These are phyloP conservation scores for Populus hybrid DNA, from an alignment of 441 rosid genomes.

Conservation along the genomic window DNA sequence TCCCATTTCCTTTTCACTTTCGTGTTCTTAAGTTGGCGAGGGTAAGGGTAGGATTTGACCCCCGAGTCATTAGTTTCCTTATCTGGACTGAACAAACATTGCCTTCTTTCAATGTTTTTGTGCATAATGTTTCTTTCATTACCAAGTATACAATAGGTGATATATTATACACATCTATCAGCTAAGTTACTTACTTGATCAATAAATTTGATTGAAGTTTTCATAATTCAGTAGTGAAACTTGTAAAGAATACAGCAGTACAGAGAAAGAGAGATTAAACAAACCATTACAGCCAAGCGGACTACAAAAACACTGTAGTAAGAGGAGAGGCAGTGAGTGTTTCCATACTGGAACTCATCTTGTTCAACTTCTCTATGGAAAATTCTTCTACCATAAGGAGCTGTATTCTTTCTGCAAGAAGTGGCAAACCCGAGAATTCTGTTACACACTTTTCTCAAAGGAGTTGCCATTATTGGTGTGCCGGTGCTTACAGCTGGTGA, in stretches of 20 bases:
- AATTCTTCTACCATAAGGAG: slow-evolving; percentile 48
- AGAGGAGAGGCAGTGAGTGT: slow-evolving; percentile 74
- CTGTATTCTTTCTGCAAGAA: slow-evolving; percentile 45
- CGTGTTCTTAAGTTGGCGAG: too few species aligned
- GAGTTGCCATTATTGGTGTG: slow-evolving; percentile 25
- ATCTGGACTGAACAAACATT: too few species aligned
- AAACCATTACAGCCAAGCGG: slow-evolving; percentile 95
- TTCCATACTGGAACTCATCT: slow-evolving; percentile 70
- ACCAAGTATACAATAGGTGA: too few species aligned
- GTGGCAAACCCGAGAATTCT: slow-evolving; percentile 45
- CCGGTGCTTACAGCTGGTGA: slow-evolving; percentile 20
- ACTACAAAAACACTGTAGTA: slow-evolving; percentile 95
- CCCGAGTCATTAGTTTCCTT: too few species aligned
- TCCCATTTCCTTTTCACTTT: too few species aligned
- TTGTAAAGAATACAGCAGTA: background rate
- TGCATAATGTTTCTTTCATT: too few species aligned
- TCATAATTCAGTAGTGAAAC: background rate
- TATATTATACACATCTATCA: too few species aligned
- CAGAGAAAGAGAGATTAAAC: slow-evolving; percentile 17
- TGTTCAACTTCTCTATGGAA: slow-evolving; percentile 60
- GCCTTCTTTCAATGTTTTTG: too few species aligned
- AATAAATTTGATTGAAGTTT: slow-evolving; percentile 4
- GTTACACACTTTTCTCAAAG: slow-evolving; percentile 38
- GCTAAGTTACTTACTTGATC: too few species aligned
- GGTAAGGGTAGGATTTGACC: too few species aligned